Base-by-base conservation (phyloP, 805 yeast genomes). In the Priceomyces medius region DNA sequence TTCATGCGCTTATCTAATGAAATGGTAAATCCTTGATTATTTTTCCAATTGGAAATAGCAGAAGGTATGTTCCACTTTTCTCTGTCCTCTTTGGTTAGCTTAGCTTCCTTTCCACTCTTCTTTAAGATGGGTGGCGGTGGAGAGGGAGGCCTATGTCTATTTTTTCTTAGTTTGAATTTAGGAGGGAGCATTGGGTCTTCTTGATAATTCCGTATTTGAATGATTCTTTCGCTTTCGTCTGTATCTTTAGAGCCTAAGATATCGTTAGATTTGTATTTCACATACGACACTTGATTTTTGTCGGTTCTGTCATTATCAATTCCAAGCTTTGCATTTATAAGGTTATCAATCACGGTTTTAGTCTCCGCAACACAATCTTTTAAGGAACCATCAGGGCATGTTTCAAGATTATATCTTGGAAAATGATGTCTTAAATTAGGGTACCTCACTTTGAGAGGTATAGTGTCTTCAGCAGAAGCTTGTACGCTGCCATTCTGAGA, bases 41-140 rank as follows among this genome's bases (percentile, higher is more conserved):
- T 93, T 61, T 89, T 90, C 97, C 98, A 93, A 59, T 88, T 88
- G 1, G 98, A 91, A 0, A 91, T 78, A 1, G 95, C 88, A 0
- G 96, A 82, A 0, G 98, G 98, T 21, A 93, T 88, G 36, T 76
- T 74, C 97, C 97, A 91, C 46, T 78, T 74, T 20, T 77, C 79
- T 48, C 81, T 85, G 40, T 89, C 95, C 49, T 83, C 87, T 20
- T 79, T 77, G 0, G 89, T 77, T 14, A 84, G 59, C 53, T 59
- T 74, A 45, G 29, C 50, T 40, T 78, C 79, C 12, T 29, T 31
- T 8, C 56, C 47, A 12, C 50, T 46, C n/a, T 86, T 80, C 39
- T 65, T 61, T 33, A 88, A 73, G 0, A 88, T 78, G 0, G 96
- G 95, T n/a, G 59, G 59, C 3, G 77, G 73, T 1, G 73, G 72